These are phyloP conservation scores for Pseudopyricularia javanii DNA, from an alignment of 2,329 filamentous ascomycete genomes.

Conservation along the genomic window DNA sequence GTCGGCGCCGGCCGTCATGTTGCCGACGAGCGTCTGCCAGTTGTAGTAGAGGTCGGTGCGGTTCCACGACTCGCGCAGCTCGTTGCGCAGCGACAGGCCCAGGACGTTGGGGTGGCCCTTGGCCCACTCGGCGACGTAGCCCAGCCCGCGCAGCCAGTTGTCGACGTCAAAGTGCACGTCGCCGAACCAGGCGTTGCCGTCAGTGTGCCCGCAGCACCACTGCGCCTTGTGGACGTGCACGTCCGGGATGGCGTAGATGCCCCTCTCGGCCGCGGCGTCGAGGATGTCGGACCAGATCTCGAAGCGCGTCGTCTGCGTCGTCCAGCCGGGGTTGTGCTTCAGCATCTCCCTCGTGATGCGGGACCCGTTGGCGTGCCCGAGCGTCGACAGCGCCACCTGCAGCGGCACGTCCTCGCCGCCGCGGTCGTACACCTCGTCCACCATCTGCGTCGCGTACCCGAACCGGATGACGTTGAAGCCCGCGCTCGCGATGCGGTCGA, in stretches of 20 bases:
- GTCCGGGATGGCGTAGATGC: conserved; percentile 26
- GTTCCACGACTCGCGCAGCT: conserved; percentile 24
- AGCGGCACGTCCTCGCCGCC: conserved; percentile 25
- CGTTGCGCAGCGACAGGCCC: conserved; percentile 27
- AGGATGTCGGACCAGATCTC: conserved; percentile 26
- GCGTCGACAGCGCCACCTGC: conserved; percentile 21
- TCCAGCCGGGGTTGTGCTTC: conserved; percentile 35
- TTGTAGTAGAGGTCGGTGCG: conserved; percentile 25
- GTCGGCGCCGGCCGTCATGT: conserved; percentile 27
- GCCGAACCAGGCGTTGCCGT: conserved; percentile 42
- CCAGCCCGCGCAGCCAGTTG: conserved; percentile 42
- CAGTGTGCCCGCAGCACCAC: conserved; percentile 32
- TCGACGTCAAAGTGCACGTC: conserved; percentile 38
- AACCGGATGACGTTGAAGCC: conserved; percentile 45
- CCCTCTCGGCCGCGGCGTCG: conserved; percentile 15
- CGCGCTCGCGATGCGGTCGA: conserved; percentile 32
- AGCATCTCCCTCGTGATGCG: conserved; percentile 31
- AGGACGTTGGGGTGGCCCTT: conserved; percentile 24
- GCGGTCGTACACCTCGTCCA: conserved; percentile 31
- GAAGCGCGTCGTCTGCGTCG: conserved; percentile 30
- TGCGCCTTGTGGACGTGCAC: conserved; percentile 26
- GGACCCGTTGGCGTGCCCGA: conserved; percentile 35
- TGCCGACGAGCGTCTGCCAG: conserved; percentile 31
- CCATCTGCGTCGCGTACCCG: conserved; percentile 43
- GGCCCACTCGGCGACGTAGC: conserved; percentile 34